These are phyloP conservation scores for Rhodotorula glutinis DNA, from an alignment of 1,284 basidiomycete species.

Conservation along the genomic window DNA sequence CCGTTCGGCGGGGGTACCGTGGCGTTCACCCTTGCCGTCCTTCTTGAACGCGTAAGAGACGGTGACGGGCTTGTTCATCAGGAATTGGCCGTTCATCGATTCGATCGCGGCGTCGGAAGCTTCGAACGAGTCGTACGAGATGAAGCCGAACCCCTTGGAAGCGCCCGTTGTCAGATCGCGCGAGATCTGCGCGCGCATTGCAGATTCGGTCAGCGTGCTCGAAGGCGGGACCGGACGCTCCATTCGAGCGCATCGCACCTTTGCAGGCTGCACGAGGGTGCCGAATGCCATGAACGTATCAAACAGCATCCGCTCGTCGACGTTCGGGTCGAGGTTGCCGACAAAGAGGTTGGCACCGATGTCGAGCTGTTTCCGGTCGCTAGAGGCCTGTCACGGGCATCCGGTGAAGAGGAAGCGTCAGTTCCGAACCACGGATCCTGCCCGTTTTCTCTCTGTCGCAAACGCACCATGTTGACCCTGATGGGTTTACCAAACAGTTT, in stretches of 20 bases:
- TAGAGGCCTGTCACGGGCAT: slow-evolving; percentile 70
- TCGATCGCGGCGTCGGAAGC: slow-evolving; percentile 93
- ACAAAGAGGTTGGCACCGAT: slow-evolving; percentile 97
- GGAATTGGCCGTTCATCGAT: slow-evolving; percentile 93
- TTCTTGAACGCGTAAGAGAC: slow-evolving; percentile 99
- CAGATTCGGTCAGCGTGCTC: no score
- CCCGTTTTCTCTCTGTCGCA: neutral
- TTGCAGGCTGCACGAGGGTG: slow-evolving; percentile 86
- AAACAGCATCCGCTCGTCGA: slow-evolving; percentile 87
- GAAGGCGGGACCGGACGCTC: no score
- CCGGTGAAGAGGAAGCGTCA: no score
- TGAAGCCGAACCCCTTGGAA: slow-evolving; percentile 95
- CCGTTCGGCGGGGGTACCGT: slow-evolving; percentile 91
- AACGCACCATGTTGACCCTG: slow-evolving; percentile 89
- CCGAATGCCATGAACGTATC: slow-evolving; percentile 96
- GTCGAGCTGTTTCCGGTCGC: slow-evolving; percentile 94
- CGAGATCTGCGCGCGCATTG: slow-evolving; percentile 81
- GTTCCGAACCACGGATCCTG: neutral
- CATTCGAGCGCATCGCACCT: no score
- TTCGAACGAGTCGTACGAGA: slow-evolving; percentile 95
- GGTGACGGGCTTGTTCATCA: slow-evolving; percentile 95
- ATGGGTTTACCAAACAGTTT: slow-evolving; percentile 98
- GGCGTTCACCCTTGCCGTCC: slow-evolving; percentile 95
- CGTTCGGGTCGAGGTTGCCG: slow-evolving; percentile 87
- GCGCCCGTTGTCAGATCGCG: slow-evolving; percentile 77